These are phyloP conservation scores for Nicotiana attenuata DNA, from an alignment of 257 asterid species.

Conservation along the genomic window DNA sequence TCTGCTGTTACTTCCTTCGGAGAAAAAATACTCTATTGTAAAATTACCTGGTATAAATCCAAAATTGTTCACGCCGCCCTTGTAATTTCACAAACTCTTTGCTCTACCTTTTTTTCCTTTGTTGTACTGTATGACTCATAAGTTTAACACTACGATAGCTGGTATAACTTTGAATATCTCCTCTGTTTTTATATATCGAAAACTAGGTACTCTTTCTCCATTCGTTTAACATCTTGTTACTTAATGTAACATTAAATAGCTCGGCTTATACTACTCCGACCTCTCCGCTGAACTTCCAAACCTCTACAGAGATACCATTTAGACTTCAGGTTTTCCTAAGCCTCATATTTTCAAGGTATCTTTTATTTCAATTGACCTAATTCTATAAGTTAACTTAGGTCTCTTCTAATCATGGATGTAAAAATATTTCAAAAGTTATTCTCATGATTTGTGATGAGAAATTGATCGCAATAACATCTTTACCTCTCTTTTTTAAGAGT, in stretches of 20 bases:
- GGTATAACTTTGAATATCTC: background rate
- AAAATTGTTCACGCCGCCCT: no score
- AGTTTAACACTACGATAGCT: background rate
- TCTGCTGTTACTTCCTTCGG: no score
- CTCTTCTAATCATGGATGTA: background rate
- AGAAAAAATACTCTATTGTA: no score
- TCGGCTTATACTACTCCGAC: background rate
- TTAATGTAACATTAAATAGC: no score
- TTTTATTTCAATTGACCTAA: background rate
- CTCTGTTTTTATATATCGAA: background rate
- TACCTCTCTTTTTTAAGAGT: no score
- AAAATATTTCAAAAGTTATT: background rate
- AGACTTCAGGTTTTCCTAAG: background rate
- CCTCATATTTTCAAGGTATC: background rate
- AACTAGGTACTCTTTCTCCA: background rate
- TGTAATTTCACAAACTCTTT: background rate
- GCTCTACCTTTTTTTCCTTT: background rate
- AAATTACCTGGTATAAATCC: no score
- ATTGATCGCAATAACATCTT: no score
- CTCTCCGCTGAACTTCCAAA: background rate
- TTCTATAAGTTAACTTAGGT: background rate
- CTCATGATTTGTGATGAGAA: background rate
- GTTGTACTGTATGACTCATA: background rate
- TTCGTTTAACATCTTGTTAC: no score
- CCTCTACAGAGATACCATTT: background rate